These are phyloP conservation scores for Penicillium robsamsonii DNA, from an alignment of 495 filamentous ascomycete genomes.

Conservation along the genomic window DNA sequence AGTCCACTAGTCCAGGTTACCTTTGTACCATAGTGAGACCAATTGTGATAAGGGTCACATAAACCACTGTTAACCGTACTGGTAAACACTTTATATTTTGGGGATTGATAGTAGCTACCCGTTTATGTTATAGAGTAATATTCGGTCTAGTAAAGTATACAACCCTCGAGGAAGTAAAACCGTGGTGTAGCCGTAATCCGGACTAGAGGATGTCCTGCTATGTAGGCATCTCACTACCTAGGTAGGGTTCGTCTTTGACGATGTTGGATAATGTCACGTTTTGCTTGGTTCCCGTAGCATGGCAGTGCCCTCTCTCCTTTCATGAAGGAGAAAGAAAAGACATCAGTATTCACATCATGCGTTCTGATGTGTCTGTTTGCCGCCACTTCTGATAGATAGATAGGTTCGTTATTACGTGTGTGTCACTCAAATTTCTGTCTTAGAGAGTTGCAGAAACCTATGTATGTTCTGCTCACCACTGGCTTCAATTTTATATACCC, in stretches of 20 bases:
- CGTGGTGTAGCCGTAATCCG: slow-evolving; percentile 2
- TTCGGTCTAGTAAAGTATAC: neutral
- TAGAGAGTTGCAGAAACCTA: neutral
- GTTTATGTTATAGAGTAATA: slow-evolving; percentile 2
- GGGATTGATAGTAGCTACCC: slow-evolving; percentile 3
- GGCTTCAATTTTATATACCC: slow-evolving; percentile 1
- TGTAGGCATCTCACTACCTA: slow-evolving; percentile 1
- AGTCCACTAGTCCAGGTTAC: slow-evolving; percentile 1
- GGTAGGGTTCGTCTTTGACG: neutral
- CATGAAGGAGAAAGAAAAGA: slow-evolving; percentile 2
- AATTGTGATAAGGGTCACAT: slow-evolving; percentile 1
- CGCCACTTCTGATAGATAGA: neutral
- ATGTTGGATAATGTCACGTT: slow-evolving; percentile 2
- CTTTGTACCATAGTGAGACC: slow-evolving; percentile 3
- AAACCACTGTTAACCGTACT: slow-evolving; percentile 1
- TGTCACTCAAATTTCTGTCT: neutral
- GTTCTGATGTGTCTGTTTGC: slow-evolving; percentile 2
- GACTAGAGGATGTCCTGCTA: slow-evolving; percentile 1
- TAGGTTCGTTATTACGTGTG: neutral
- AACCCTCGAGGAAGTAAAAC: slow-evolving; percentile 2
- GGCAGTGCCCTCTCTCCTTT: slow-evolving; percentile 2
- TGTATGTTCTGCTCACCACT: neutral
- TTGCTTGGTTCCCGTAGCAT: slow-evolving; percentile 1
- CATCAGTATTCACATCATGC: slow-evolving; percentile 1
- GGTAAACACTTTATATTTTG: neutral